phyloP scores from a whole-genome alignment of 2,329 filamentous ascomycete species.

The Xylaria sp. region DNA sequence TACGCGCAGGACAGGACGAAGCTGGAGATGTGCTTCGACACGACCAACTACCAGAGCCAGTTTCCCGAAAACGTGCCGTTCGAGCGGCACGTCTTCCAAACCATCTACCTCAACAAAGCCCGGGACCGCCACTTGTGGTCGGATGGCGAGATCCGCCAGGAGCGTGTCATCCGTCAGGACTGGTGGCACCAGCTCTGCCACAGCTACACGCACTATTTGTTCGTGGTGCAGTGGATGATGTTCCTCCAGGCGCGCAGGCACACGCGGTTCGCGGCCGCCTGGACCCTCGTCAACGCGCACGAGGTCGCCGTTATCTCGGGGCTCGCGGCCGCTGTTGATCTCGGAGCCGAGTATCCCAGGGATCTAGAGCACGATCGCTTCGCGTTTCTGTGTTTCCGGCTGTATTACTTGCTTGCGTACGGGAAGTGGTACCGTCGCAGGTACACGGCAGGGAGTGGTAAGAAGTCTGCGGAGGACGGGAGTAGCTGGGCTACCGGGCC shows the following conservation, averaged over 20 bases:
- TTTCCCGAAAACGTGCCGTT: slow-evolving; percentile 62
- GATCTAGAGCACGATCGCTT: slow-evolving; percentile 72
- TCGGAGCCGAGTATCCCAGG: slow-evolving; percentile 72
- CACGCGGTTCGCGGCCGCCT: slow-evolving; percentile 70
- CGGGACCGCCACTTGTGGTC: slow-evolving; percentile 65
- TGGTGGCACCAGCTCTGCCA: slow-evolving; percentile 73
- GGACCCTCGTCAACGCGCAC: slow-evolving; percentile 74
- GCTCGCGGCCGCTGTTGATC: slow-evolving; percentile 73
- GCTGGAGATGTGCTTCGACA: slow-evolving; percentile 64
- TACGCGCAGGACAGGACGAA: slow-evolving; percentile 62
- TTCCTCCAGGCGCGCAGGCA: slow-evolving; percentile 69
- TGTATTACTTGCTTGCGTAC: slow-evolving; percentile 70
- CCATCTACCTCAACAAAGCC: slow-evolving; percentile 68
- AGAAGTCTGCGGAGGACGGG: slow-evolving; percentile 57
- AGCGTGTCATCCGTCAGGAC: slow-evolving; percentile 65
- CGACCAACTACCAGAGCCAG: slow-evolving; percentile 68
- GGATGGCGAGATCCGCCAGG: slow-evolving; percentile 62
- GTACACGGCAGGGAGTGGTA: slow-evolving; percentile 42
- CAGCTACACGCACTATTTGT: slow-evolving; percentile 66
- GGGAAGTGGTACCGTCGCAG: slow-evolving; percentile 67
- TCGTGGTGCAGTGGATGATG: slow-evolving; percentile 73
- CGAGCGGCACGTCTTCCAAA: slow-evolving; percentile 52
- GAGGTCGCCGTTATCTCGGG: slow-evolving; percentile 75
- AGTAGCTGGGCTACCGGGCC: slow-evolving; percentile 65
- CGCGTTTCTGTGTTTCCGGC: slow-evolving; percentile 67